These are phyloP conservation scores for Dioscorea dumetorum DNA, from an alignment of 106 monocot genomes.

Conservation along the genomic window DNA sequence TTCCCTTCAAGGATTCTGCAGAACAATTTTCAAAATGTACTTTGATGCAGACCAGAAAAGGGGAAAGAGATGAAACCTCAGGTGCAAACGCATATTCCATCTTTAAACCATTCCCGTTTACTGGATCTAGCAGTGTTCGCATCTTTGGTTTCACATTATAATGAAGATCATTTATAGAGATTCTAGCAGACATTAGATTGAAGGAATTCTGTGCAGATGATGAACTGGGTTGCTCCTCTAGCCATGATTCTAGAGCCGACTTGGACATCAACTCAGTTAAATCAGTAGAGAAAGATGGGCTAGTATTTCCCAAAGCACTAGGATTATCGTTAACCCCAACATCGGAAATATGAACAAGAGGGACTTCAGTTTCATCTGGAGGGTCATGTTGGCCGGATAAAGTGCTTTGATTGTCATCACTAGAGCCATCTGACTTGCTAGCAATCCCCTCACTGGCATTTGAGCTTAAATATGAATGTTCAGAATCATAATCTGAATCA, in stretches of 20 bases:
- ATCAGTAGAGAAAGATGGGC: slow-evolving; percentile 42
- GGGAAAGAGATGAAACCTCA: slow-evolving; percentile 53
- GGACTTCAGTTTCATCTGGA: slow-evolving; percentile 18
- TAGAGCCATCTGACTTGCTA: slow-evolving; percentile 15
- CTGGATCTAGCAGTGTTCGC: slow-evolving; percentile 58
- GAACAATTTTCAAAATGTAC: slow-evolving; percentile 63
- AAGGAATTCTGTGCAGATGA: slow-evolving; percentile 23
- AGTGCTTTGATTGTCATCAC: slow-evolving; percentile 1
- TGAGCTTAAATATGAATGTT: slow-evolving; percentile 29
- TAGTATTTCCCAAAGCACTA: slow-evolving; percentile 9
- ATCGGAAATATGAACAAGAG: slow-evolving; percentile 39
- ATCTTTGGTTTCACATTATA: slow-evolving; percentile 40
- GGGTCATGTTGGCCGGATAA: background rate
- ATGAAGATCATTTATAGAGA: slow-evolving; percentile 70
- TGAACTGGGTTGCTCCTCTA: slow-evolving; percentile 52
- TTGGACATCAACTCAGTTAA: slow-evolving; percentile 66
- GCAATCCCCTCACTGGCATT: slow-evolving; percentile 29
- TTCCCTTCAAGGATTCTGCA: slow-evolving; percentile 40
- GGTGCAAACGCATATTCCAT: slow-evolving; percentile 66
- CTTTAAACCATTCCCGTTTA: slow-evolving; percentile 57
- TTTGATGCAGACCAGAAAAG: slow-evolving; percentile 54
- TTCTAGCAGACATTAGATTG: slow-evolving; percentile 36
- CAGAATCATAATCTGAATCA: slow-evolving; percentile 48
- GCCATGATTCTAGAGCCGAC: slow-evolving; percentile 79
- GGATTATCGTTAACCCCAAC: slow-evolving; percentile 1